Base-by-base conservation (phyloP, 129 eudicot species). In the Oenanthe sinensis region DNA sequence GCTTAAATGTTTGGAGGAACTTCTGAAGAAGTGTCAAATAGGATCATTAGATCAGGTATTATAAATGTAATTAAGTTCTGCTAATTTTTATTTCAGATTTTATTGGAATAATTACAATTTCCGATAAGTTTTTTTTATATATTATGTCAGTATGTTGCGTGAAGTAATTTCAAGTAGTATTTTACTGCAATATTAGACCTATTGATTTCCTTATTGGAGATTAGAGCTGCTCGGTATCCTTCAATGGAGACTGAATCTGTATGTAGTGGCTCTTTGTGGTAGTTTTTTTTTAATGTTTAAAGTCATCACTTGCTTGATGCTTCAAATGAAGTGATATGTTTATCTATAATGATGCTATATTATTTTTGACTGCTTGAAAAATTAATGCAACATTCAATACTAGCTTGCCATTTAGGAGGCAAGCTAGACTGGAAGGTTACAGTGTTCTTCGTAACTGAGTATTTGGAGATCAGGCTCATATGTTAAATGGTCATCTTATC, bases 1-100 rank as follows among this genome's bases (percentile, higher is more conserved):
- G 71, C 82, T 95, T 82, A 80, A 82, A n/a, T 95, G 97, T 82
- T 71, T 95, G 87, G 98, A 91, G 85, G 92, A 89, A 75, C 91
- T 93, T 75, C 80, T 93, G 81, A 79, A 75, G 63, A 91, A 91
- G 81, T 91, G 98, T 62, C 82, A 65, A 47, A 40, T 93, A 84
- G 92, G 91, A 82, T 91, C 97, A 37, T 76, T 87, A 67, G 83
- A 91, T 73, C 98, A 93, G 98, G 98, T 91, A 81, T 17, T 12
- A 28, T 43, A 15, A 75, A 62, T 44, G 43, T 42, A 81, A 42
- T 28, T 58, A 20, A 22, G 50, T 46, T 72, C 4, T 24, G 40
- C 36, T 72, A 24, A 28, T 26, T 55, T 52, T 24, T 44, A 52
- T 77, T 46, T 74, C 49, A 24, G 47, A n/a, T 6, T 60, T 48